phyloP scores from a whole-genome alignment of 345 rosid species.

The Brassica nigra region DNA sequence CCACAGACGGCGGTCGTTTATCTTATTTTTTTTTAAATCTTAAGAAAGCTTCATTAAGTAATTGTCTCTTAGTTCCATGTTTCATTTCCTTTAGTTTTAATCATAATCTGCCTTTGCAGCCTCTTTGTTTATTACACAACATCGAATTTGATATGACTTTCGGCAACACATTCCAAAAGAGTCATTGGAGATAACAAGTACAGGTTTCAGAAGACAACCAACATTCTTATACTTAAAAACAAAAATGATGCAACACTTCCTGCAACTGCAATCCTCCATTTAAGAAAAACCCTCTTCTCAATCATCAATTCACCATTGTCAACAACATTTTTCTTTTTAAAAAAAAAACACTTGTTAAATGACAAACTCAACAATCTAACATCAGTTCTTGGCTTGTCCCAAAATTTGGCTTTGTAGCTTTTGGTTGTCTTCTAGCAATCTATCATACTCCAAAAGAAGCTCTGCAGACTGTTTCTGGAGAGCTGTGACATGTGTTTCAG shows the following conservation, averaged over 20 bases:
- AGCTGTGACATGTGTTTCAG: slow-evolving; percentile 74
- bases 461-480: slow-evolving; percentile 95
- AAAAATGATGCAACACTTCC: slow-evolving; percentile 12
- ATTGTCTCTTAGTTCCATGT: neutral
- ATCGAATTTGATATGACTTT: neutral
- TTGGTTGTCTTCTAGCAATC: slow-evolving; percentile 85
- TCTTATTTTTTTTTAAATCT: too few relatives aligned
- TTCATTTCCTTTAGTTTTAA: neutral
- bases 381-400: slow-evolving; percentile 21
- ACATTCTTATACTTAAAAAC: slow-evolving; percentile 16
- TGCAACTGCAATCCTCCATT: slow-evolving; percentile 6
- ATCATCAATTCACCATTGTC: slow-evolving; percentile 1
- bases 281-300: slow-evolving; percentile 13
- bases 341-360: neutral
- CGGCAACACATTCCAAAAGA: slow-evolving; percentile 13
- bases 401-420: slow-evolving; percentile 67
- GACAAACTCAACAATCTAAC: neutral
- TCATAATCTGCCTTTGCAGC: neutral
- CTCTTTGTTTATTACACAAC: neutral
- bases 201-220: neutral
- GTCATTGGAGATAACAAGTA: neutral
- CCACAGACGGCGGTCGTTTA: slow-evolving; percentile 7
- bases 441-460: slow-evolving; percentile 85
- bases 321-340: neutral
- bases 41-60: neutral